Base-by-base conservation (phyloP, 78 protist species). In the Corallochytrium limacisporum region DNA sequence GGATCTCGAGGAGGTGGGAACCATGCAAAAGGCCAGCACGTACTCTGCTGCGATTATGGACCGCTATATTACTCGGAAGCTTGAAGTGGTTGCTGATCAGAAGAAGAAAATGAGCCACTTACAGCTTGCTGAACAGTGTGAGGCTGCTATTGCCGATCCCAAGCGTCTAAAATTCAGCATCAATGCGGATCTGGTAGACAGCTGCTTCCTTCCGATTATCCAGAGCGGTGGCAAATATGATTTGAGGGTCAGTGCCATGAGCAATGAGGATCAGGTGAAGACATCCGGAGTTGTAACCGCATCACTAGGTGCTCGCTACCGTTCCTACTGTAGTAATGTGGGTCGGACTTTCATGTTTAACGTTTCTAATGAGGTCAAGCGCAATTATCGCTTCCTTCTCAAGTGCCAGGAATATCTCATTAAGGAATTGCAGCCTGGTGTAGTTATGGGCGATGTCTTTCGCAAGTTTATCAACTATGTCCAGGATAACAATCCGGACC, bases 311-410 rank as follows among this genome's bases (percentile, higher is more conserved):
- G 62, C 74, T 9, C 55, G 84, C 5, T 88, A 78, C 83, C 81
- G 68, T 32, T 16, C 38, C 15, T 84, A 75, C 56, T 79, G 84
- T 69, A 40, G 87, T 22, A 85, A 74, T 33, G 57, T 88, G 28
- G 88, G 84, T 4, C 68, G 95, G 29, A 86, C 95, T 39, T 85
- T 72, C 56, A 8, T 90, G 33, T 46, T 88, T 39, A 70, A 87
- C 55, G 83, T 93, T 22, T 33, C 78, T 26, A 33, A 62, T 33
- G 24, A 9, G 44, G 46, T 44, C 38, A n/a, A 33, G 65, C 12
- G 3, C 48, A 20, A 7, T 1, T 69, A 69, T 57, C 38, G 40
- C 31, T 3, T 38, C 5, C 38, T 69, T 26, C 33, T 48, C 28
- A 63, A 54, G 35, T 24, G 20, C 22, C 66, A 24, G 24, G 18